These are phyloP conservation scores for Cyphellophora europaea DNA, from an alignment of 2,329 filamentous ascomycete genomes.

Conservation along the genomic window DNA sequence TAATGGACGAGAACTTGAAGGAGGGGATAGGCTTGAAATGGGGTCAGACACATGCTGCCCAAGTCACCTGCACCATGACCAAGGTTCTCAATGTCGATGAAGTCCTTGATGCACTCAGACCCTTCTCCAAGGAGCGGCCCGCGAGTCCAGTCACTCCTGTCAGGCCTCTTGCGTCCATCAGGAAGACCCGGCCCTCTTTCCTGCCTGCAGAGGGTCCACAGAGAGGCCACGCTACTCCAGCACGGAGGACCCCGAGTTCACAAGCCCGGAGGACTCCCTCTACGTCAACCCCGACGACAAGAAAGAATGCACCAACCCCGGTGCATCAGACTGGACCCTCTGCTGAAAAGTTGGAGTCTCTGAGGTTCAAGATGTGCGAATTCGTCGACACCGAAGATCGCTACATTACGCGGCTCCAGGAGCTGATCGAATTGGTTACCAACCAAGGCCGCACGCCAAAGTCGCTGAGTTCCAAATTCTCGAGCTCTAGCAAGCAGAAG, in stretches of 20 bases:
- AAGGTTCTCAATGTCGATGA: conserved; percentile 68
- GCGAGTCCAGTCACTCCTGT: conserved; percentile 11
- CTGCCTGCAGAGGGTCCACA: conserved; percentile 11
- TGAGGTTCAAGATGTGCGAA: conserved; percentile 83
- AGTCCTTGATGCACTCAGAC: conserved; percentile 58
- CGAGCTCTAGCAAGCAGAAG: conserved; percentile 15
- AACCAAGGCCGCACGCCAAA: conserved; percentile 62
- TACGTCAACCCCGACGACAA: conserved; percentile 8
- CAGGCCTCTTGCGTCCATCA: conserved; percentile 15
- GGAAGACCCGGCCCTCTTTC: conserved; percentile 18
- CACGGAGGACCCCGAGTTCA: conserved; percentile 10
- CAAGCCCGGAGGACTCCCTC: conserved; percentile 14
- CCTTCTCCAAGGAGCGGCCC: conserved; percentile 19
- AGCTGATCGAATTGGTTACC: conserved; percentile 72
- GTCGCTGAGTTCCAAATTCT: conserved; percentile 60
- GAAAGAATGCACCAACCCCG: conserved; percentile 53
- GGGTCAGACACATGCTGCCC: conserved; percentile 77
- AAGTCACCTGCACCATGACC: conserved; percentile 76
- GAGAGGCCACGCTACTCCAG: conserved; percentile 10
- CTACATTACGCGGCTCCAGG: conserved; percentile 81
- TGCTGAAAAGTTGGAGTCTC: conserved; percentile 74
- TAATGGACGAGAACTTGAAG: conserved; percentile 38
- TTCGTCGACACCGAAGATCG: conserved; percentile 87
- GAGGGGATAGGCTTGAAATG: conserved; percentile 17
- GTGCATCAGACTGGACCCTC: conserved; percentile 65